phyloP scores from a whole-genome alignment of 2,329 filamentous ascomycete genomes.

The Raffaelea arxii region DNA sequence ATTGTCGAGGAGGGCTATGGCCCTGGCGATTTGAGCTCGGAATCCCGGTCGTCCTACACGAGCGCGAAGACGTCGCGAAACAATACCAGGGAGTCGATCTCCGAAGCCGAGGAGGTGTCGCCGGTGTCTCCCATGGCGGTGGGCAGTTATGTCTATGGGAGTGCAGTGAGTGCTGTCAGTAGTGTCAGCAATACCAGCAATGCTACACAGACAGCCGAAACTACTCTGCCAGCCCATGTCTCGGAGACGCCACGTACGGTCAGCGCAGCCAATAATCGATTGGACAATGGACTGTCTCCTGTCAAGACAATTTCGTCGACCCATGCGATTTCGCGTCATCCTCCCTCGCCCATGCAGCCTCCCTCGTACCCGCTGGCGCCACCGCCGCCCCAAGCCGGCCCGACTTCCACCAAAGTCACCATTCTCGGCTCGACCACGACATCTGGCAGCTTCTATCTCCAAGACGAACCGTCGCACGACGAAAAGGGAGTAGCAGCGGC shows the following conservation, averaged over 20 bases:
- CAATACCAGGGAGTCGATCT: conserved; percentile 25
- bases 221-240: conserved; percentile 2
- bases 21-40: conserved; percentile 11
- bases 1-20: conserved; percentile 29
- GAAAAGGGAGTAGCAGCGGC: too few relatives aligned
- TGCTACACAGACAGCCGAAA: conserved; percentile 4
- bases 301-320: conserved; percentile 3
- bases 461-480: conserved; percentile 13
- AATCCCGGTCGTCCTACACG: conserved; percentile 2
- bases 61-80: conserved; percentile 4
- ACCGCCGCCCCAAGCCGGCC: conserved; percentile 9
- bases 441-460: conserved; percentile 20
- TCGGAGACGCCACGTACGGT: conserved; percentile 5
- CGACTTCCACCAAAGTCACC: conserved; percentile 21
- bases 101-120: conserved; percentile 30
- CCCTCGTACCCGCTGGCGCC: too few relatives aligned
- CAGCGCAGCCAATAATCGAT: conserved; percentile 3
- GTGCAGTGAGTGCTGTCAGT: too few relatives aligned
- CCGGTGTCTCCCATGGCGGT: not conserved
- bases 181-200: too few relatives aligned
- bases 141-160: too few relatives aligned
- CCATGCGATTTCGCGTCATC: too few relatives aligned
- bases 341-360: too few relatives aligned
- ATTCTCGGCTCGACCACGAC: conserved; percentile 21
- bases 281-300: conserved; percentile 8